phyloP scores from a whole-genome alignment of 257 asterid species.

The Euphrasia confusa region DNA sequence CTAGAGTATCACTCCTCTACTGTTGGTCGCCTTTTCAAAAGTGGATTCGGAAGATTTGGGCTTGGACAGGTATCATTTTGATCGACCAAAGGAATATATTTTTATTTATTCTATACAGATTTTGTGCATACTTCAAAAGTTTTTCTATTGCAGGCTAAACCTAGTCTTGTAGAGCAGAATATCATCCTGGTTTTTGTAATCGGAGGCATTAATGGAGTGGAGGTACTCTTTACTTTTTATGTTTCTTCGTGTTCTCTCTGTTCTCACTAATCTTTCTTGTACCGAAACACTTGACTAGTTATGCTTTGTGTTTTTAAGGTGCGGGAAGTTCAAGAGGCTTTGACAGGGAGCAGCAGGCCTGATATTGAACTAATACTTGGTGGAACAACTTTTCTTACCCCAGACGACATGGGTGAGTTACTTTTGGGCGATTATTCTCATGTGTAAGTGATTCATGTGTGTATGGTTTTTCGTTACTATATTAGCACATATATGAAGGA shows the following conservation, averaged over 20 bases:
- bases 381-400: conserved; percentile 92
- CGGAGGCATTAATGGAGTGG: conserved; percentile 87
- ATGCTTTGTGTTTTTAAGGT: conserved; percentile 45
- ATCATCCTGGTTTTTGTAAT: conserved; percentile 71
- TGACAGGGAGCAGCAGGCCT: conserved; percentile 75
- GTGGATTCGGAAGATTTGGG: conserved; percentile 97
- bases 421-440: conserved; percentile 73
- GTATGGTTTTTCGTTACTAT: conserved; percentile 13
- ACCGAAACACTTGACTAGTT: not conserved
- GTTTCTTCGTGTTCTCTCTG: not conserved
- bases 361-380: conserved; percentile 73
- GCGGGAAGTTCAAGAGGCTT: conserved; percentile 79
- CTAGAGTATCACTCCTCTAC: conserved; percentile 92
- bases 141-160: conserved; percentile 63
- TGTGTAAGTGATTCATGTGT: conserved; percentile 27
- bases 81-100: not conserved
- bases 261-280: not conserved
- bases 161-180: conserved; percentile 81
- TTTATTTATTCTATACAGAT: not conserved
- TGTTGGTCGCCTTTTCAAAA: conserved; percentile 92
- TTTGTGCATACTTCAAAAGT: not conserved
- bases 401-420: conserved; percentile 71
- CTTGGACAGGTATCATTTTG: conserved; percentile 73
- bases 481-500: not conserved
- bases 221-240: conserved; percentile 41